A percentile compares a stretch with the other conserved stretches of the same genome.
phyloP scores from a whole-genome alignment of 2,329 filamentous ascomycete genomes.

The Aureobasidium musti region DNA sequence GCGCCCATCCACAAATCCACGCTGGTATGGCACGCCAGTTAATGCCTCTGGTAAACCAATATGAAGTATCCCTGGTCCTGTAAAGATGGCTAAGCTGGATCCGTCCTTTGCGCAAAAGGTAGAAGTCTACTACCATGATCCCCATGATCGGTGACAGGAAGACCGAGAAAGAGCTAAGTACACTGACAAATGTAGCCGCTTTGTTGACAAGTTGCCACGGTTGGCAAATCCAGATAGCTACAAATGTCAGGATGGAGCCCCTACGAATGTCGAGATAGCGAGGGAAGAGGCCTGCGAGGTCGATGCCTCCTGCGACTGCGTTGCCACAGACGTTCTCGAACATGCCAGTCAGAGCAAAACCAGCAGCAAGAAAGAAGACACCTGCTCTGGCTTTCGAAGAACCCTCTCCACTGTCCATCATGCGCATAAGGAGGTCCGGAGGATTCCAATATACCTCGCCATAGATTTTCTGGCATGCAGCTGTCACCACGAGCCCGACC shows the following conservation, averaged over 20 bases:
- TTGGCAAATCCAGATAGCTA: constrained; percentile 43
- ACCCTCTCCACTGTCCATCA: constrained; percentile 50
- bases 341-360: constrained; percentile 44
- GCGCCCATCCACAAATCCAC: constrained; percentile 51
- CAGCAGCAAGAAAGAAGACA: constrained; percentile 43
- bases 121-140: constrained; percentile 46
- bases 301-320: constrained; percentile 15
- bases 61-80: constrained; percentile 41
- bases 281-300: constrained; percentile 10
- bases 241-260: constrained; percentile 40
- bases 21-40: constrained; percentile 49
- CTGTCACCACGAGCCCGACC: constrained; percentile 48
- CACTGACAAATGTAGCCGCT: constrained; percentile 42
- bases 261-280: constrained; percentile 17
- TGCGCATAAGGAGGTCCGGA: constrained; percentile 49
- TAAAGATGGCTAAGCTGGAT: constrained; percentile 46
- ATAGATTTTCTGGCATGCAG: constrained; percentile 44
- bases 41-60: constrained; percentile 50
- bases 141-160: constrained; percentile 46
- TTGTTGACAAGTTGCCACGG: constrained; percentile 45
- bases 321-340: constrained; percentile 42
- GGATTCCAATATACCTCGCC: constrained; percentile 47
- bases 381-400: constrained; percentile 43
- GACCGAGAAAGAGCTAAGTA: constrained; percentile 49
- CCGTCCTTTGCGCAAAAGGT: constrained; percentile 41